A percentile compares a stretch with the other conserved stretches of the same genome.
These are phyloP conservation scores for Pseudozyma flocculosa DNA, from an alignment of 1,284 basidiomycete genomes.

Conservation along the genomic window DNA sequence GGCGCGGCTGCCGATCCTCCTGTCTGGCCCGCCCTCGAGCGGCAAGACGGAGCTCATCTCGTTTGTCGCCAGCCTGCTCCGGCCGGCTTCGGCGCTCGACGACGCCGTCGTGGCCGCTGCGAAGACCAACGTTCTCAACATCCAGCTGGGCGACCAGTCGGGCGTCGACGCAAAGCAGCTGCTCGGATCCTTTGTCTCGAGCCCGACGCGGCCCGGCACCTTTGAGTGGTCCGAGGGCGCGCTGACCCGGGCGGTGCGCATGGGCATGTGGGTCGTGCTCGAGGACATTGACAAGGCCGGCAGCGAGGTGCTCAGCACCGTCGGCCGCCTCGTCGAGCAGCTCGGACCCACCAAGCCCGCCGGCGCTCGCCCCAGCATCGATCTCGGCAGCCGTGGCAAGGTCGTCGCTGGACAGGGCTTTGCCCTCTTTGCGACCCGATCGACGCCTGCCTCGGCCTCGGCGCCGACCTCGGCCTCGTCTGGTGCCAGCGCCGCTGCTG, in stretches of 20 bases:
- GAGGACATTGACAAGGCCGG: conserved; percentile 76
- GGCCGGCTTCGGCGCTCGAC: conserved; percentile 3
- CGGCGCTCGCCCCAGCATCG: conserved; percentile 70
- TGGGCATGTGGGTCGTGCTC: conserved; percentile 90
- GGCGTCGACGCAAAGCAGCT: conserved; percentile 85
- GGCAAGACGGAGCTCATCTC: conserved; percentile 84
- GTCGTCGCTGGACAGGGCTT: conserved; percentile 59
- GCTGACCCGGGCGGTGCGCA: conserved; percentile 81
- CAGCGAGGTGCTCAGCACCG: conserved; percentile 47
- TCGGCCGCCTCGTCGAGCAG: conserved; percentile 69
- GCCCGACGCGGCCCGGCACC: conserved; percentile 76
- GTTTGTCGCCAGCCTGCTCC: conserved; percentile 64
- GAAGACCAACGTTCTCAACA: conserved; percentile 66
- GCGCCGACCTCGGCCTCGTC: not conserved
- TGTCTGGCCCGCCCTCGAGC: conserved; percentile 83
- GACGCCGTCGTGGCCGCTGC: conserved; percentile 65
- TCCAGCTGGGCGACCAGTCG: conserved; percentile 69
- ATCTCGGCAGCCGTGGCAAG: conserved; percentile 56
- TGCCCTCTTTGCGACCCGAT: conserved; percentile 59
- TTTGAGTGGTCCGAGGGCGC: conserved; percentile 98
- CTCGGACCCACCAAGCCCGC: conserved; percentile 71
- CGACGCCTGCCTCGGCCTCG: conserved; percentile 13
- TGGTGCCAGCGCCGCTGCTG: conserved; percentile 39
- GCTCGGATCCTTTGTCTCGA: conserved; percentile 90
- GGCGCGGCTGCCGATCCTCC: conserved; percentile 73